Percentiles rank a stretch among this genome's conserved stretches.
phyloP scores from a whole-genome alignment of 495 filamentous ascomycete species.

The Staphylotrichum tortipilum region DNA sequence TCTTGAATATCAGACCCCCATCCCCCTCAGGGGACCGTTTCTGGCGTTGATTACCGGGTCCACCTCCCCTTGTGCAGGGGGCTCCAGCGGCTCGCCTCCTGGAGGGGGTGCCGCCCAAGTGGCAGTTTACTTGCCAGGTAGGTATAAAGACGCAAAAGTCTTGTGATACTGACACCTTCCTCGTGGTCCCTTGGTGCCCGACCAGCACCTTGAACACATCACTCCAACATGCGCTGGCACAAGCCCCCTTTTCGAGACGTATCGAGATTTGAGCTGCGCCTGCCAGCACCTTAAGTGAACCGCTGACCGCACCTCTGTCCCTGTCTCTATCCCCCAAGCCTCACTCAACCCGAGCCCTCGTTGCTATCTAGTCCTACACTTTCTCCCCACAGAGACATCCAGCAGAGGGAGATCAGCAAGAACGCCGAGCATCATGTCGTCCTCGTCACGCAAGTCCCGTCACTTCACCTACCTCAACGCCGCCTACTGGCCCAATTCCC shows the following conservation, averaged over 20 bases:
- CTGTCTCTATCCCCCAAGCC: no score
- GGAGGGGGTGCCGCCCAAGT: constrained; percentile 1
- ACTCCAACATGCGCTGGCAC: constrained; percentile 23
- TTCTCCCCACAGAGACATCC: no score
- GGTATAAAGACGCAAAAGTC: constrained; percentile 17
- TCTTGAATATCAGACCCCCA: constrained; percentile 2
- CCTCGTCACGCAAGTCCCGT: constrained; percentile 34
- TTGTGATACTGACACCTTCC: constrained; percentile 3
- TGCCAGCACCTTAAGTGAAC: constrained; percentile 8
- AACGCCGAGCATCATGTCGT: constrained; percentile 14
- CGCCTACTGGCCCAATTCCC: constrained; percentile 86
- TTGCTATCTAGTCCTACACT: no score
- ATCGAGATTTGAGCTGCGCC: constrained; percentile 9
- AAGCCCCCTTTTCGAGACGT: constrained; percentile 6
- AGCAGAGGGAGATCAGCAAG: neutral
- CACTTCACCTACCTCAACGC: constrained; percentile 60
- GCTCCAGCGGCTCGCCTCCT: constrained; percentile 12
- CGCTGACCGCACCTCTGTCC: neutral
- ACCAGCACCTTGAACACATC: constrained; percentile 20
- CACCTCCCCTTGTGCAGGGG: constrained; percentile 17
- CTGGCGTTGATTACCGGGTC: constrained; percentile 11
- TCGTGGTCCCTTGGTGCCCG: constrained; percentile 26
- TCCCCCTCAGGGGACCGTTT: no score
- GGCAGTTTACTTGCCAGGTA: constrained; percentile 3
- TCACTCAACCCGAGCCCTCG: no score